Evolutionary conservation across 225 moss, liverwort and hornwort species (phyloP).

Genomic region (Ulota crispa): DNA sequence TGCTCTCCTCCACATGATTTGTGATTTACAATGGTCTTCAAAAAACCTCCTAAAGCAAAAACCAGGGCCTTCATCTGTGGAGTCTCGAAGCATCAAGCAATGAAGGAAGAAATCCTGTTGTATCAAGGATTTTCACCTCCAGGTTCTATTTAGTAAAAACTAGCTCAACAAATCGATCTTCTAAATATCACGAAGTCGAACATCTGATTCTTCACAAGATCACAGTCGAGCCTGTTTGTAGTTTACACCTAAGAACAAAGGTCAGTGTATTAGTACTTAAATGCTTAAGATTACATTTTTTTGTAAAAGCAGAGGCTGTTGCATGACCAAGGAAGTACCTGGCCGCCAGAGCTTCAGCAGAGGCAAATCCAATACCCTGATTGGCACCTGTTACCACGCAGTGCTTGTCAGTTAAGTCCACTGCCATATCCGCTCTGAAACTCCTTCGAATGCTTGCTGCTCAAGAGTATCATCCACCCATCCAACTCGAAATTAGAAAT

Average conservation of each 20-base stretch:
- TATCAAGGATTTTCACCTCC: too few species aligned
- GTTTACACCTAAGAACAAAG: not conserved
- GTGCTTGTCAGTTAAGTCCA: slow-evolving; percentile 69
- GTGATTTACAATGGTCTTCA: not conserved
- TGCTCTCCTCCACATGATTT: not conserved
- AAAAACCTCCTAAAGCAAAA: not conserved
- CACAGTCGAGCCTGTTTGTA: too few species aligned
- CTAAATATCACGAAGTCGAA: too few species aligned
- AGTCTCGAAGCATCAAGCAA: not conserved
- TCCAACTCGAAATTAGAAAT: not conserved
- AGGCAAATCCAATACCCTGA: slow-evolving; percentile 78
- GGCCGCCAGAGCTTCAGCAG: slow-evolving; percentile 74
- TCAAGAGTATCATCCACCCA: not conserved
- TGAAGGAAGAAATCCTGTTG: not conserved
- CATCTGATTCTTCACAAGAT: too few species aligned
- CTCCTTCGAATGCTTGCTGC: slow-evolving; percentile 72
- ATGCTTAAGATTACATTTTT: not conserved
- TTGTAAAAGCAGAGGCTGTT: not conserved
- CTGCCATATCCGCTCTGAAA: slow-evolving; percentile 62
- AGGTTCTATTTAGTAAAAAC: too few species aligned
- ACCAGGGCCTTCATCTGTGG: not conserved
- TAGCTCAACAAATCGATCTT: too few species aligned
- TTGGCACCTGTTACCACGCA: slow-evolving; percentile 82
- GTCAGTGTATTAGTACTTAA: not conserved
- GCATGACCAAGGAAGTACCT: slow-evolving; percentile 37